Conservation (phyloP, 306 rosid species). For the Inga oerstediana region DNA sequence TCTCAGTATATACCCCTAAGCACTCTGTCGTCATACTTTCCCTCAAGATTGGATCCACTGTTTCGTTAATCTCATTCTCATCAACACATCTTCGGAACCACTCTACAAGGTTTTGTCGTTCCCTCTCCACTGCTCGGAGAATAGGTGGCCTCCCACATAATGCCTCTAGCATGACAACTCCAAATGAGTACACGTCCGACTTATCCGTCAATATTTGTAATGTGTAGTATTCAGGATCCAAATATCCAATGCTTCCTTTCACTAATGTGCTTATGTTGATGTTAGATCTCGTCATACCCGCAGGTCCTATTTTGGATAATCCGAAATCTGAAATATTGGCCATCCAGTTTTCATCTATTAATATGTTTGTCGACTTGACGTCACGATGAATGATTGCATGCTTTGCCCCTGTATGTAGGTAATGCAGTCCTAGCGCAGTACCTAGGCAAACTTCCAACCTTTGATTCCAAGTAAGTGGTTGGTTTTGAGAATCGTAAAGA, state of each 20-base stretch:
- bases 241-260: not conserved
- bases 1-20: too few species aligned
- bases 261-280: constrained; percentile 3
- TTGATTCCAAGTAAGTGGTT: too few species aligned
- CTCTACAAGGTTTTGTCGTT: too few species aligned
- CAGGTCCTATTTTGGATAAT: constrained; percentile 5
- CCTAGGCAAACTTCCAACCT: too few species aligned
- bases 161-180: constrained; percentile 41
- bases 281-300: not conserved
- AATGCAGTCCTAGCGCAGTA: too few species aligned
- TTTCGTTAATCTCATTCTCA: too few species aligned
- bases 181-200: constrained; percentile 49
- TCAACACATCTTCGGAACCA: too few species aligned
- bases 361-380: constrained; percentile 38
- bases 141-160: constrained; percentile 34
- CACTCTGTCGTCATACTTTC: too few species aligned
- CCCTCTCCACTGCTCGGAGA: too few species aligned
- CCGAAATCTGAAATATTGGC: not conserved
- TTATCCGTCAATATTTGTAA: constrained; percentile 26
- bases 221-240: constrained; percentile 28
- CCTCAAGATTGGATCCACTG: too few species aligned
- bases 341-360: constrained; percentile 11
- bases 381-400: constrained; percentile 48
- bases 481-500: too few species aligned
- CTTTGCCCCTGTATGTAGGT: too few species aligned